Conservation (phyloP, 2,329 filamentous ascomycete species). For the Chalara sp. region DNA sequence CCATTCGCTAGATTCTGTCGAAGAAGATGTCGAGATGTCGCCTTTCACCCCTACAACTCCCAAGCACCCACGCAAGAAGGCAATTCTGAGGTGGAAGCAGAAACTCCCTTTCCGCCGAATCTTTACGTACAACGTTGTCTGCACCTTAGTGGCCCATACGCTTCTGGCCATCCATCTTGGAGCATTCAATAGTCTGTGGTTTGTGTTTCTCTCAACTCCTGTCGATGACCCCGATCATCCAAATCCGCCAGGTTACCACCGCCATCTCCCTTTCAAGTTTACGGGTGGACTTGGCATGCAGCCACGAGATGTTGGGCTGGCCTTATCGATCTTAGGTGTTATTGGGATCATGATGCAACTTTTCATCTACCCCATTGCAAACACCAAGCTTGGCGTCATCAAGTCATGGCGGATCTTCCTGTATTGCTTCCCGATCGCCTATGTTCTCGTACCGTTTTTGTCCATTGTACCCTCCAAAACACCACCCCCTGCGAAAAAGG, state of each 20-base stretch:
- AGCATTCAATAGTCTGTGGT: slow-evolving; percentile 53
- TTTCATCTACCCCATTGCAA: slow-evolving; percentile 63
- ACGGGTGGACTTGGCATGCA: slow-evolving; percentile 69
- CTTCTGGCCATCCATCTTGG: slow-evolving; percentile 64
- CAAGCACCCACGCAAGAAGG: slow-evolving; percentile 2
- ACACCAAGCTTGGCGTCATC: slow-evolving; percentile 58
- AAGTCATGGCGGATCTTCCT: slow-evolving; percentile 59
- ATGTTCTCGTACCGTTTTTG: slow-evolving; percentile 63
- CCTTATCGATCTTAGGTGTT: slow-evolving; percentile 67
- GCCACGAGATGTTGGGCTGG: slow-evolving; percentile 62
- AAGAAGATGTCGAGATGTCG: slow-evolving; percentile 13
- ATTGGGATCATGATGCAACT: slow-evolving; percentile 67
- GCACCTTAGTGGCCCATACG: slow-evolving; percentile 54
- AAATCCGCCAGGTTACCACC: slow-evolving; percentile 46
- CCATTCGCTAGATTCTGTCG: neutral
- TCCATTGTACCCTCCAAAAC: slow-evolving; percentile 50
- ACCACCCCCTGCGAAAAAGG: slow-evolving; percentile 21
- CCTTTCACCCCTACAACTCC: slow-evolving; percentile 3
- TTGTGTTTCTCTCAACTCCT: slow-evolving; percentile 53
- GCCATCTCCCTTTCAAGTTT: slow-evolving; percentile 29
- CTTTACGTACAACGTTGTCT: slow-evolving; percentile 28
- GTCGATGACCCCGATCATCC: slow-evolving; percentile 39
- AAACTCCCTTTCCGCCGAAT: slow-evolving; percentile 27
- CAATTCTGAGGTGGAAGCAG: slow-evolving; percentile 12
- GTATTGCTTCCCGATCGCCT: slow-evolving; percentile 62